phyloP scores from a whole-genome alignment of 352 stramenopile genomes.

The Blastocystis sp. region DNA sequence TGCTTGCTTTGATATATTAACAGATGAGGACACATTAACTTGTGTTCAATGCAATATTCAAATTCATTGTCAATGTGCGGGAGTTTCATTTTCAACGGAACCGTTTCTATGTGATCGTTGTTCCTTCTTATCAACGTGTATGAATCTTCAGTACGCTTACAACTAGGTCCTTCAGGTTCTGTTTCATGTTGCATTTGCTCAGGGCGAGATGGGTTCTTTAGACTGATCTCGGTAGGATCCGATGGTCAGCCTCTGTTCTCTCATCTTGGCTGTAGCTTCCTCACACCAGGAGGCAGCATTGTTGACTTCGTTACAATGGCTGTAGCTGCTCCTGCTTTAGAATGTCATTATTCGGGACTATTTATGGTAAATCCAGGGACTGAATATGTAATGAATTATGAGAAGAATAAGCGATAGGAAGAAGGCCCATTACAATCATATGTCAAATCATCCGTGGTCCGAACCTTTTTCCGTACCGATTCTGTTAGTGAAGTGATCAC shows the following conservation, averaged over 20 bases:
- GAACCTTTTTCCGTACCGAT: neutral
- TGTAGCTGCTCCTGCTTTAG: neutral
- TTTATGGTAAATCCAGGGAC: neutral
- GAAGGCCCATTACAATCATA: neutral
- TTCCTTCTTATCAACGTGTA: neutral
- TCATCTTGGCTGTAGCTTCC: slow-evolving; percentile 4
- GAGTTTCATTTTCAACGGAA: neutral
- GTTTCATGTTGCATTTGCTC: slow-evolving; percentile 29
- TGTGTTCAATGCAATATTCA: neutral
- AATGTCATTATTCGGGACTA: neutral
- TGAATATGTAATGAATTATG: neutral
- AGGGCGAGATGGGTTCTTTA: slow-evolving; percentile 14
- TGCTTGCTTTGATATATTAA: too few relatives aligned
- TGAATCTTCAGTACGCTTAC: neutral
- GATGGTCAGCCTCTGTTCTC: slow-evolving; percentile 5
- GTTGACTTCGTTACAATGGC: neutral
- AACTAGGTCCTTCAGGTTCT: neutral
- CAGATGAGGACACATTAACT: neutral
- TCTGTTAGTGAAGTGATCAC: neutral
- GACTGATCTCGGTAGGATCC: neutral
- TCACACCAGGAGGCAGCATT: slow-evolving; percentile 2
- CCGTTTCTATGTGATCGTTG: slow-evolving; percentile 41
- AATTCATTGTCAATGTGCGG: neutral
- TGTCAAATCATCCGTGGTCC: neutral
- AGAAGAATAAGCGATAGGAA: neutral